Percentiles rank a stretch among this genome's conserved stretches.
phyloP scores from a whole-genome alignment of 495 filamentous ascomycete genomes.

The Chaetomium fimeti region DNA sequence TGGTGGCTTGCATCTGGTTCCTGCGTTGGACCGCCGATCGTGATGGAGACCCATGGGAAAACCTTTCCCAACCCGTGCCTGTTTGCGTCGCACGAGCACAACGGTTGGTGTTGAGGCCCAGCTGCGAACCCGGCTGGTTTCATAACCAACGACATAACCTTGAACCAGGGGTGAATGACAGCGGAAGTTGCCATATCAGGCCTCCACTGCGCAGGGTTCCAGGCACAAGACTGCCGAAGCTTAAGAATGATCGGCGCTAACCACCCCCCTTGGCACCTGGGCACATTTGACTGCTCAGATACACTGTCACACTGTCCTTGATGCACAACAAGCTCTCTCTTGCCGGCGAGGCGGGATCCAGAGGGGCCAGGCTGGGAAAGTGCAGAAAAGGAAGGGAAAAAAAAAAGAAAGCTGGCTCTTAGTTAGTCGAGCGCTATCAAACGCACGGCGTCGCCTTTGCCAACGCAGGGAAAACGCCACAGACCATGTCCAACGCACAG shows the following conservation, averaged over 20 bases:
- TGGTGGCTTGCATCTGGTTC: background rate
- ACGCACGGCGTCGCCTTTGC: background rate
- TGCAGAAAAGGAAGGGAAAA: background rate
- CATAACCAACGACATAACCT: background rate
- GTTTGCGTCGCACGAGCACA: background rate
- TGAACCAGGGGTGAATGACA: background rate
- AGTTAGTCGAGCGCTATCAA: background rate
- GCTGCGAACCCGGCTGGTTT: background rate
- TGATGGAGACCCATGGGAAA: conserved; percentile 3
- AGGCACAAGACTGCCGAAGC: background rate
- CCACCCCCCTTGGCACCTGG: background rate
- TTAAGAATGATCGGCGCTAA: background rate
- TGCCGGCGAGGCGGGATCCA: no score
- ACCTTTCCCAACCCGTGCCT: background rate
- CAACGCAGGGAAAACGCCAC: background rate
- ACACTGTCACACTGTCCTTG: background rate
- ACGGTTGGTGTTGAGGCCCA: background rate
- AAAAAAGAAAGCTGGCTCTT: background rate
- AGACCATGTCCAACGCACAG: no score
- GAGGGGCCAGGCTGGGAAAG: no score
- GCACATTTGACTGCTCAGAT: background rate
- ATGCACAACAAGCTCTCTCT: background rate
- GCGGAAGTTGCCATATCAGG: background rate
- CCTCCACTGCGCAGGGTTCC: background rate
- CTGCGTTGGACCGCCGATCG: background rate